Base-by-base conservation (phyloP, 495 filamentous ascomycete species). In the Chlorociboria aeruginascens region DNA sequence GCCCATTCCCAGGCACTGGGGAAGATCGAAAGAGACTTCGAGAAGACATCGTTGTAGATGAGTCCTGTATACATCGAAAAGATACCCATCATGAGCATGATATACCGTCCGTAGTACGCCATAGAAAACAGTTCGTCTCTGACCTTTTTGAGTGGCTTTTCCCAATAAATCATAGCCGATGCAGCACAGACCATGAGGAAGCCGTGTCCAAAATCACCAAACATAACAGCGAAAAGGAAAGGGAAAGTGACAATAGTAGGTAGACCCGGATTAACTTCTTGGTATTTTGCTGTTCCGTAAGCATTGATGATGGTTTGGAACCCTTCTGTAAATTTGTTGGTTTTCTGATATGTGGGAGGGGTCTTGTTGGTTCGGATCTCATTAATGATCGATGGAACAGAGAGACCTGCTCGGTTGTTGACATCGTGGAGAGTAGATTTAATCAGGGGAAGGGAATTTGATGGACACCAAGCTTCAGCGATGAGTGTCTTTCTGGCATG, bases 261-360 rank as follows among this genome's bases (percentile, higher is more conserved):
- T 25, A 96, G 69, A 45, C 87, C 92, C 49, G 92, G 93, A 68
- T 99, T 99, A 68, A 92, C 86, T 69, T 99, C 92, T 45, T 82
- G 81, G 64, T 99, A 99, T 60, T 94, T 96, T 12, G 90, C 83
- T 29, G 90, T 93, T 57, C 92, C 92, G 61, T 99, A 99, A 41
- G 93, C 90, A 57, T 97, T 88, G 65, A 99, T 88, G 56, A 99
- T 99, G 17, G 93, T 99, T 63, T 99, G 92, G 72, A 99, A 99
- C 13, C 77, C 92, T 56, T 93, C 82, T 3, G 93, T 97, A 62
- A 99, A 99, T 65, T 89, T 95, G 71, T 95, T 99, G 34, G 87
- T 96, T 62, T 89, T 86, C 61, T 95, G 78, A 63, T 89, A 96
- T 0, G 92, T 99, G 2, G 92, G 92, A 32, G 92, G 92, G 9